Evolutionary conservation across 805 yeast genomes (phyloP), one percentile per base, ranked within the genome.

Genomic region (Yarrowia sp.): DNA sequence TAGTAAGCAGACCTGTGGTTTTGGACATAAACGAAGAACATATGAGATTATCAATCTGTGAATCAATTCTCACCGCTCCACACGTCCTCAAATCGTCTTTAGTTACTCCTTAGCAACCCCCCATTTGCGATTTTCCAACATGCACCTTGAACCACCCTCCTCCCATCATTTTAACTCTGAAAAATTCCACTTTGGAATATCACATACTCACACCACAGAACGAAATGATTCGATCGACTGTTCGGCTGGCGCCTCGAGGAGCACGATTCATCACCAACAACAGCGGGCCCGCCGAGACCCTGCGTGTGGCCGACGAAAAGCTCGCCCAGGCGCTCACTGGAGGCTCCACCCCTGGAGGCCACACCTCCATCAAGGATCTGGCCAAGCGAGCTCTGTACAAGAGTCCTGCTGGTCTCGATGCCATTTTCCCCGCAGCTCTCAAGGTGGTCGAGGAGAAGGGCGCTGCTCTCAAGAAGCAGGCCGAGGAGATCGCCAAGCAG

Each of bases 361-460:
- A 30, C 36, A 2, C 38, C 17, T 47, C 53, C 43, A 61, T 46
- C 66, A 46, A 61, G 55, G 67, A 65, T 39, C 67, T 44, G 34
- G 33, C 44, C 39, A 61, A 66, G 43, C 68, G 50, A 34, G 55
- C 68, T 19, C 73, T n/a, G 42, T 92, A 92, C 78, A 82, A 80
- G 66, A 81, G 94, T 1, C 97, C 97, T 12, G 79, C 76, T 52
- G 89, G 87, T 1, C 81, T 92, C 52, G 86, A 89, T 70, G 90
- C 87, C 42, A 89, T 91, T 0, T 92, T 91, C 77, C 86, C 88
- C 67, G 75, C 83, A 53, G 91, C 97, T 9, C 86, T 89, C 73
- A 82, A 85, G 34, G 73, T 86, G 33, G 78, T 92, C 69, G 81
- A 85, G 71, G 75, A 79, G 56, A 77, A 84, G 38, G 82, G 89